Percentiles rank a stretch among this genome's conserved stretches.
Evolutionary conservation across 371 early-diverging fungal genomes (phyloP).

Genomic region (Syncephalastrum monosporum): DNA sequence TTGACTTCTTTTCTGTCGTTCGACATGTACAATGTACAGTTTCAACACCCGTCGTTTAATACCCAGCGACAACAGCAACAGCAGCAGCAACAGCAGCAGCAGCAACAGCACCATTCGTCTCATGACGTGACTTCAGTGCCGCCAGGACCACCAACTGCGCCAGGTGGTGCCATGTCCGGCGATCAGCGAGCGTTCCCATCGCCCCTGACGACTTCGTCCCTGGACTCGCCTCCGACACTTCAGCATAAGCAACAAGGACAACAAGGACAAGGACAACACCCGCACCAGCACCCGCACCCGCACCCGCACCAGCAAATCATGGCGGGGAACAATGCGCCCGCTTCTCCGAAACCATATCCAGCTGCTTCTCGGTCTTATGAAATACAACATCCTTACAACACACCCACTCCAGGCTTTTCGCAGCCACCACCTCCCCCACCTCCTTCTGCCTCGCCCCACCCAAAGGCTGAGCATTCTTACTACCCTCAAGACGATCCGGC

Average conservation of each 20-base stretch:
- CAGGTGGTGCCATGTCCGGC: slow-evolving; percentile 10
- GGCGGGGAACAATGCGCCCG: slow-evolving; percentile 17
- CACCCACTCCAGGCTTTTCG: slow-evolving; percentile 9
- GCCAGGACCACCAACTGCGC: slow-evolving; percentile 3
- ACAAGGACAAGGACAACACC: too few relatives aligned
- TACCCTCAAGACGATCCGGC: too few relatives aligned
- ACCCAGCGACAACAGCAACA: slow-evolving; percentile 12
- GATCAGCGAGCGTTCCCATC: slow-evolving; percentile 33
- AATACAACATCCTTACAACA: slow-evolving; percentile 13
- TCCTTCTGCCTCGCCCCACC: neutral
- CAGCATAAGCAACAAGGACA: slow-evolving; percentile 10
- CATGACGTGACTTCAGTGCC: slow-evolving; percentile 4
- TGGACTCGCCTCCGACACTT: slow-evolving; percentile 36
- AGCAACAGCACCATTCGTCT: slow-evolving; percentile 9
- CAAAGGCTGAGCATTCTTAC: too few relatives aligned
- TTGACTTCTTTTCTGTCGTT: slow-evolving; percentile 5
- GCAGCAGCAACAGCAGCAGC: slow-evolving; percentile 16
- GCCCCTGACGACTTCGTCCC: slow-evolving; percentile 34
- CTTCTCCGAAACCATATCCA: slow-evolving; percentile 20
- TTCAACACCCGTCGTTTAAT: slow-evolving; percentile 20
- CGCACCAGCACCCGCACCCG: slow-evolving; percentile 7
- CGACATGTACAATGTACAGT: slow-evolving; percentile 32
- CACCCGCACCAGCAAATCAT: slow-evolving; percentile 20
- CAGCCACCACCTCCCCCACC: slow-evolving; percentile 10
- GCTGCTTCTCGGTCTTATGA: slow-evolving; percentile 10